phyloP scores from a whole-genome alignment of 2,329 filamentous ascomycete genomes.

The Alternaria ventricosa region DNA sequence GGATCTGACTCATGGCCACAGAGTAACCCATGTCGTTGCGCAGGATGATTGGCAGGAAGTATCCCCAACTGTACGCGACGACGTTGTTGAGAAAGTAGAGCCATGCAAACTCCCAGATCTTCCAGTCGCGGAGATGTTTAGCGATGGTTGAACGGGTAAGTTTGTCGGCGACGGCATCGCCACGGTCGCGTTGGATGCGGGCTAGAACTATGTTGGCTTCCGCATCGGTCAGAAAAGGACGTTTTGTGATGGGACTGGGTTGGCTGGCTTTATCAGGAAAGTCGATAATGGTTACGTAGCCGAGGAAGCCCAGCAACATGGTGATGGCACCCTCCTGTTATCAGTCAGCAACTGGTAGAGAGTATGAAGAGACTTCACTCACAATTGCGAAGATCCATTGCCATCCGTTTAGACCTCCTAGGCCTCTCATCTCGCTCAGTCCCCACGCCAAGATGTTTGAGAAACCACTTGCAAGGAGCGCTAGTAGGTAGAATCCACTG shows the following conservation, averaged over 20 bases:
- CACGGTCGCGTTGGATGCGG: conserved; percentile 47
- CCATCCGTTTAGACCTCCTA: conserved; percentile 38
- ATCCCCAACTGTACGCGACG: conserved; percentile 21
- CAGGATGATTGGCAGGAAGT: conserved; percentile 25
- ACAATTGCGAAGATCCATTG: conserved; percentile 31
- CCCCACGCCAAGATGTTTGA: conserved; percentile 41
- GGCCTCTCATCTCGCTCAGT: conserved; percentile 35
- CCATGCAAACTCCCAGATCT: conserved; percentile 20
- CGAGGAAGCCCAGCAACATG: conserved; percentile 16
- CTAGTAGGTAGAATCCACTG: conserved; percentile 29
- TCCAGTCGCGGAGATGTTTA: conserved; percentile 21
- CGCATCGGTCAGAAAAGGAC: conserved; percentile 22
- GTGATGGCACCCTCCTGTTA: conserved; percentile 21
- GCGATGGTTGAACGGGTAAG: conserved; percentile 9
- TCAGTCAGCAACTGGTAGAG: not conserved
- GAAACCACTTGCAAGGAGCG: conserved; percentile 36
- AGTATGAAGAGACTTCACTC: not conserved
- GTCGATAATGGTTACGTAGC: conserved; percentile 26
- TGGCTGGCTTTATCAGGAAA: conserved; percentile 17
- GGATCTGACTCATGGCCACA: conserved; percentile 58
- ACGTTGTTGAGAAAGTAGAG: conserved; percentile 20
- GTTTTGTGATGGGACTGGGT: conserved; percentile 10
- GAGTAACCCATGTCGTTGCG: conserved; percentile 20
- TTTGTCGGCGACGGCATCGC: conserved; percentile 33
- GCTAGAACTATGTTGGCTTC: conserved; percentile 15